Conservation (phyloP, 2,329 filamentous ascomycete species). For the Daldinia sp. region DNA sequence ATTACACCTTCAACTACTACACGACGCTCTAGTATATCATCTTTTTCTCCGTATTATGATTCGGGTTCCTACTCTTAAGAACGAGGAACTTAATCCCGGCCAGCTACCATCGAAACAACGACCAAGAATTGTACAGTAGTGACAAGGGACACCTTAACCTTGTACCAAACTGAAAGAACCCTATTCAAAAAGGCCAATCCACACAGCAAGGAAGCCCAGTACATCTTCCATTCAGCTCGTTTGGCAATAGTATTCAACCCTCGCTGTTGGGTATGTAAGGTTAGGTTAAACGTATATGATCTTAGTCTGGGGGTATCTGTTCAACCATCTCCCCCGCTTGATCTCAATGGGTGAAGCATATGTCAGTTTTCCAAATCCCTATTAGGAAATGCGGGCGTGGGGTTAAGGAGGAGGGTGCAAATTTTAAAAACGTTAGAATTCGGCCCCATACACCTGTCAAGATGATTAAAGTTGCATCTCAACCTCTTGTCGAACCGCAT, state of each 20-base stretch:
- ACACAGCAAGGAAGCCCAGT: not conserved
- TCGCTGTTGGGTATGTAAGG: not conserved
- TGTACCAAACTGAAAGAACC: conserved; percentile 3
- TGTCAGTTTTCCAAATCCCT: conserved; percentile 15
- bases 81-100: not conserved
- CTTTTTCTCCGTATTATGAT: not conserved
- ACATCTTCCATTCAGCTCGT: not conserved
- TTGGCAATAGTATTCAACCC: not conserved
- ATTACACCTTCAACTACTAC: not conserved
- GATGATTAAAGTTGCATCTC: conserved; percentile 10
- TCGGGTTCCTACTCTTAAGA: not conserved
- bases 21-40: not conserved
- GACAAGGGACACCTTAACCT: conserved; percentile 3
- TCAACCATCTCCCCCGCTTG: not conserved
- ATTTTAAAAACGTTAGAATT: conserved; percentile 3
- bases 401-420: conserved; percentile 2
- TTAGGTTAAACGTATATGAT: not conserved
- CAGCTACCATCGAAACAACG: not conserved
- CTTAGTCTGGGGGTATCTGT: conserved; percentile 1
- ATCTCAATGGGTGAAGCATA: conserved; percentile 3
- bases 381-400: not conserved
- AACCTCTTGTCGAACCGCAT: conserved; percentile 1
- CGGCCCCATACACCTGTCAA: not conserved
- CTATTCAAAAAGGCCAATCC: not conserved
- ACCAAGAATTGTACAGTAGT: not conserved